Evolutionary conservation across 345 rosid genomes (phyloP), one percentile per base, ranked within the genome.

Genomic region (Cochlearia excelsa): DNA sequence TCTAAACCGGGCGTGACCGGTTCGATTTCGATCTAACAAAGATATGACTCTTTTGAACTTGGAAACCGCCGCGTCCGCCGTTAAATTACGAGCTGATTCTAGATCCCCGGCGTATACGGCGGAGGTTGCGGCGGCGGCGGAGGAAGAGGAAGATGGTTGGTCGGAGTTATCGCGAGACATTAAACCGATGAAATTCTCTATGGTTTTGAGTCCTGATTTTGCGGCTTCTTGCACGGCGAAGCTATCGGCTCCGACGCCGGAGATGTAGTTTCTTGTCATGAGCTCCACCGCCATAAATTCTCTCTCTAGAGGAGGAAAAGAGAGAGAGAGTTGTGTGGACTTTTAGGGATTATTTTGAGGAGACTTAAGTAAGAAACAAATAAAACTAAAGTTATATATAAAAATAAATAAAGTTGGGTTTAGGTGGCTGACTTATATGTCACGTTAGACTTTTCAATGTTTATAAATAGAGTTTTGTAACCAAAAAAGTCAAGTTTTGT

Each of bases 1-100:
- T 53, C 97, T 69, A 54, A 93, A 93, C 57, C 99, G 91, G 44
- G 99, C 99, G 44, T 89, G 99, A 10, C 99, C 99, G 58, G 88
- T 89, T 57, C 89, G 66, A 47, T 80, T 81, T 28, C 90, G 87
- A 58, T 84, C 90, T 61, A 90, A 74, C n/a, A 87, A 87, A 51
- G 99, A 89, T 40, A 93, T 87, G 4, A 89, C 92, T 47, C 74
- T 82, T 68, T 73, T 81, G 77, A 93, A 93, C 82, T 87, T 87
- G 0, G 92, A 81, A 47, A 93, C 94, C 41, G 97, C 86, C 16
- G 64, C 79, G 43, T 87, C 92, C 0, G 96, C 84, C 3, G 79
- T 82, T 1, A 72, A 77, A 3, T 72, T 72, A 79, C 77, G 86
- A 63, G 81, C 96, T 23, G 59, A 63, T 45, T 75, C 87, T 4